These are phyloP conservation scores for Verbena officinalis DNA, from an alignment of 257 asterid genomes.

Conservation along the genomic window DNA sequence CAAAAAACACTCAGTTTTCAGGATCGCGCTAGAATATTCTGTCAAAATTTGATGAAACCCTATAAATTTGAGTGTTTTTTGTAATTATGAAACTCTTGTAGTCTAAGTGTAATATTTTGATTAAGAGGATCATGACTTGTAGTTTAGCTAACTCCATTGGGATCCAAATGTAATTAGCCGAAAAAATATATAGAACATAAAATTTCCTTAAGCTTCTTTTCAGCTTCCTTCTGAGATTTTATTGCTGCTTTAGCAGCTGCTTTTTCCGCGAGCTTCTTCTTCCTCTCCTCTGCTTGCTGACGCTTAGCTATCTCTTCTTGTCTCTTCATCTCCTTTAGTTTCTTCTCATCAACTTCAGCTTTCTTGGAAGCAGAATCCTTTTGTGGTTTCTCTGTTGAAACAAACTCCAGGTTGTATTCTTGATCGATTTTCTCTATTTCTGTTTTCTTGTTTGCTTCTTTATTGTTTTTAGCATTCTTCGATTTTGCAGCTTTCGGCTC, in stretches of 20 bases:
- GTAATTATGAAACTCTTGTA: too few species aligned
- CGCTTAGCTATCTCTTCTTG: slow-evolving; percentile 85
- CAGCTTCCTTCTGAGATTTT: slow-evolving; percentile 91
- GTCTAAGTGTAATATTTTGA: too few species aligned
- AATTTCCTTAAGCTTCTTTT: slow-evolving; percentile 86
- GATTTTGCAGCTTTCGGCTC: slow-evolving; percentile 45
- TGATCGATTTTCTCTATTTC: slow-evolving; percentile 37
- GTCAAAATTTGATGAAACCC: too few species aligned
- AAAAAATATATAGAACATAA: background rate
- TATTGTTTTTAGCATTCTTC: slow-evolving; percentile 43
- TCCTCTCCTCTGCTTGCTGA: slow-evolving; percentile 77
- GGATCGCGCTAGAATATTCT: too few species aligned
- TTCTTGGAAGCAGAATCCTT: slow-evolving; percentile 43
- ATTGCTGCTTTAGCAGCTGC: slow-evolving; percentile 84
- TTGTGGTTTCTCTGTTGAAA: slow-evolving; percentile 31
- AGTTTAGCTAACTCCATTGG: too few species aligned
- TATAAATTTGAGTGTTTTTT: too few species aligned
- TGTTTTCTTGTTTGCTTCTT: slow-evolving; percentile 48
- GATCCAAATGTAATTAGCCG: too few species aligned
- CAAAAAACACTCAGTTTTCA: too few species aligned
- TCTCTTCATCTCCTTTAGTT: slow-evolving; percentile 71
- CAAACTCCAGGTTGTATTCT: slow-evolving; percentile 40
- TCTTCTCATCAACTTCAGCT: slow-evolving; percentile 59
- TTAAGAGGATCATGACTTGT: too few species aligned
- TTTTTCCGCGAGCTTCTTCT: slow-evolving; percentile 78